Evolutionary conservation across 192 early-diverging fungal species (phyloP).

Genomic region (Chytriomyces sp.): DNA sequence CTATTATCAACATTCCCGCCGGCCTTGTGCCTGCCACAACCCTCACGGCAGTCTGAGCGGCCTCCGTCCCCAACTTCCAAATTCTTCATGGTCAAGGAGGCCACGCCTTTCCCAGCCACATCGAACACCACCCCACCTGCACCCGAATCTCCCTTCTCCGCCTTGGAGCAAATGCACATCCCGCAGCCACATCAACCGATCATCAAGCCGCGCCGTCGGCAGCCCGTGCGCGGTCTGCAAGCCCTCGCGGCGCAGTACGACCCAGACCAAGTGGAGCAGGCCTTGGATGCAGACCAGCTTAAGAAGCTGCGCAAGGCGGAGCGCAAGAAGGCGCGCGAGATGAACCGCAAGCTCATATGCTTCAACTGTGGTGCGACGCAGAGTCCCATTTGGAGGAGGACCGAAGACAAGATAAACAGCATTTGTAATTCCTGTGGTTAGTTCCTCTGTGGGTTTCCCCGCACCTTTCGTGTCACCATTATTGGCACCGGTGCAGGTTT

Average conservation of each 20-base stretch:
- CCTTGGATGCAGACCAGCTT: slow-evolving; percentile 21
- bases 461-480: no score
- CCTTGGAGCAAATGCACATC: neutral
- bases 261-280: neutral
- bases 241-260: neutral
- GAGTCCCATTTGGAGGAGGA: slow-evolving; percentile 78
- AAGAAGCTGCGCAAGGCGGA: slow-evolving; percentile 39
- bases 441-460: no score
- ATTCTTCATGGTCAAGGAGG: no score
- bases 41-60: neutral
- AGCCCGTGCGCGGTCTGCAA: neutral
- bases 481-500: no score
- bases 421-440: slow-evolving; percentile 85
- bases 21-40: neutral
- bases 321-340: slow-evolving; percentile 45
- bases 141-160: no score
- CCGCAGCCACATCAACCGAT: neutral
- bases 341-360: slow-evolving; percentile 53
- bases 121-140: neutral
- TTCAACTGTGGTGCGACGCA: slow-evolving; percentile 72
- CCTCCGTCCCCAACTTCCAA: neutral
- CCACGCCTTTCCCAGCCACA: neutral
- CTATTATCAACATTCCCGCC: neutral
- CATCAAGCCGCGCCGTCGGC: neutral
- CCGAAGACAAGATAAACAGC: slow-evolving; percentile 72